Evolutionary conservation across 2,329 filamentous ascomycete species (phyloP), one percentile per base, ranked within the genome.

Genomic region (Monosporascus sp.): DNA sequence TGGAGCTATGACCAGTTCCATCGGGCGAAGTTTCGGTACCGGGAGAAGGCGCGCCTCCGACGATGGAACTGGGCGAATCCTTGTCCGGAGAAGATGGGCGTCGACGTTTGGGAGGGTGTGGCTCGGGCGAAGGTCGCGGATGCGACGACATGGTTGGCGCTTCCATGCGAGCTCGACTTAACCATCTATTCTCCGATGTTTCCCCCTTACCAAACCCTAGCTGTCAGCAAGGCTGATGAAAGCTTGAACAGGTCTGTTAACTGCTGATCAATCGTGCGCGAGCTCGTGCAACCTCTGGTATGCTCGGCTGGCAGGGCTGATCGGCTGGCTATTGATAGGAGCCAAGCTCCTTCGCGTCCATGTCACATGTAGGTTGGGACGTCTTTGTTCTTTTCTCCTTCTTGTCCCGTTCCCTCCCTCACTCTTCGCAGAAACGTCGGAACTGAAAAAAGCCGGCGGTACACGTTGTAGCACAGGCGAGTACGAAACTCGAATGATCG

Each of bases 41-140:
- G 50, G 67, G 61, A 48, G 69, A 71, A 47, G 59, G 54, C 26
- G 68, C 69, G 22, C 72, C 74, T 51, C 61, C 70, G 63, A 65
- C 66, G 54, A 64, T 68, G 22, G 74, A 74, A n/a, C 65, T 60
- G 2, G 73, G 73, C 31, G 74, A 76, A 46, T 68, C 69, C 51
- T 69, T 74, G 55, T 76, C 74, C 35, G 79, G 76, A 20, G 81
- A 81, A 43, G 72, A 74, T 62, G 78, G 79, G 58, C 81, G 78
- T 57, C 77, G 74, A 60, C 83, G 81, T 70, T 86, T 86, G 62
- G 74, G 70, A 44, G 80, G 79, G 61, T 81, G 75, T 44, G 74
- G 68, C 61, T 70, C 71, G 60, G 78, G 76, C 54, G 78, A 78
- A 54, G 76, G 73, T 64, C 80, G 76, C 54, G 74, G 72, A 60